Evolutionary conservation across 345 rosid species (phyloP), one percentile per base, ranked within the genome.

Genomic region (Mallotus nudiflorus): DNA sequence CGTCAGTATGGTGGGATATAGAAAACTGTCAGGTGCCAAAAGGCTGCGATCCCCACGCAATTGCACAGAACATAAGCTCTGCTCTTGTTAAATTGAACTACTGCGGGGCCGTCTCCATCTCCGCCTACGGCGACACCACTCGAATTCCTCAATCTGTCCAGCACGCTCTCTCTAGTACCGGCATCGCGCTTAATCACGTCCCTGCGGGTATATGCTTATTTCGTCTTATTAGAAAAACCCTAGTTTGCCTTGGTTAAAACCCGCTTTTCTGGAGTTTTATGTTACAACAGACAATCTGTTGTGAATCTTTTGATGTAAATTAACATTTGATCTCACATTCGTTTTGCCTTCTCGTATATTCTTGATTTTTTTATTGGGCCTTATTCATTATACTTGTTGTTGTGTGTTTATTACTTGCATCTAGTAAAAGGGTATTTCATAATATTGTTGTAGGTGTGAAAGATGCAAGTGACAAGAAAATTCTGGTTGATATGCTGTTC

Each of bases 401-500:
- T 33, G 37, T 6, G 3, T 33, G 37, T 33, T 2, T 6, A 6
- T 33, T 33, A 33, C 37, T 33, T 3, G 37, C 6, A 6, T 33
- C 4, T 3, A 33, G 3, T 33, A 33, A 33, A 15, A 25, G 39
- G 12, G 28, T 64, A 10, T 42, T 28, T 42, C 6, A 28, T 40
- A 48, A n/a, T 49, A 16, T 45, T 44, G 46, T 12, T 27, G 5
- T 11, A 94, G 98, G 98, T 24, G 95, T 86, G 40, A 94, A 91
- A 79, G 98, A 94, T 88, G 97, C 98, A 2, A 94, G 98, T 64
- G 98, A 94, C 80, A 94, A 94, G 86, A 94, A 90, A 80, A 94
- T 94, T 77, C 69, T 94, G 16, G 98, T 94, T 9, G 96, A 94
- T 65, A 91, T 91, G 96, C 83, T 94, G 50, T 88, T 90, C 55